These are phyloP conservation scores for Claviceps sp. DNA, from an alignment of 2,329 filamentous ascomycete genomes.

Conservation along the genomic window DNA sequence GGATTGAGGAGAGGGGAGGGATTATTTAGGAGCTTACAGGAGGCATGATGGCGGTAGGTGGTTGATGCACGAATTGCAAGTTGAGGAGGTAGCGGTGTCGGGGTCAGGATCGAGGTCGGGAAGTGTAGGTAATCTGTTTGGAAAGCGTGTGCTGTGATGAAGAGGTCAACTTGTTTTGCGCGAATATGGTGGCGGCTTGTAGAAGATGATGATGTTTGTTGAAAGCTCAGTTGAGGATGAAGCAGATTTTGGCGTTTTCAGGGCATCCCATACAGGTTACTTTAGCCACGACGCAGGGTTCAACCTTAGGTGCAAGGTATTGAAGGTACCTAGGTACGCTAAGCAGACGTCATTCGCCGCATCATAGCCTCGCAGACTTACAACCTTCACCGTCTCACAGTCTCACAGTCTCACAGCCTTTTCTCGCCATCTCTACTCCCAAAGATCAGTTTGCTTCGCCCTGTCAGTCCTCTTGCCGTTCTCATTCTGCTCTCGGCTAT, in stretches of 20 bases:
- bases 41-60: constrained; percentile 30
- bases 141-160: not conserved
- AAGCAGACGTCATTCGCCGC: no score
- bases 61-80: no score
- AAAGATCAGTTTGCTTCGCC: no score
- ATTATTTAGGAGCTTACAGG: constrained; percentile 28
- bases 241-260: no score
- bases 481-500: not conserved
- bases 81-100: not conserved
- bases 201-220: not conserved
- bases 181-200: not conserved
- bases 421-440: no score
- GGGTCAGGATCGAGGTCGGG: not conserved
- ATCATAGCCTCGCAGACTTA: no score
- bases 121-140: not conserved
- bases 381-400: no score
- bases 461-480: not conserved
- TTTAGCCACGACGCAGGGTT: no score
- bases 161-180: not conserved
- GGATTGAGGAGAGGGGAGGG: not conserved
- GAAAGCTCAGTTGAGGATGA: not conserved
- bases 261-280: no score
- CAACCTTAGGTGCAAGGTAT: not conserved
- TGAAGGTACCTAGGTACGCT: not conserved
- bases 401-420: no score